phyloP scores from a whole-genome alignment of 345 rosid genomes.

The Crucihimalaya himalaica region DNA sequence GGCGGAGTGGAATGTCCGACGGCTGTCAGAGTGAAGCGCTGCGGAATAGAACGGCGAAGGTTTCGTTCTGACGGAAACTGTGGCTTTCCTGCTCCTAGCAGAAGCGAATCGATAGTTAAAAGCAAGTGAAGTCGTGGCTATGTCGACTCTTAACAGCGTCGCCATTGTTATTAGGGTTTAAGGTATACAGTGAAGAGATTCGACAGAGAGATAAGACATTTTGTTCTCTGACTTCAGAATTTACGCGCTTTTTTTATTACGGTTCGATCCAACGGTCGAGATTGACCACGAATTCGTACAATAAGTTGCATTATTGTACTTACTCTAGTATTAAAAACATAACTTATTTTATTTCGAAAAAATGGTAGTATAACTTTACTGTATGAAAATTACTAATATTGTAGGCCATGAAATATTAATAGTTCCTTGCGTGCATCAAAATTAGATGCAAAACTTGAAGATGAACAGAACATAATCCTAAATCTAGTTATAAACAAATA shows the following conservation, averaged over 20 bases:
- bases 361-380: no score
- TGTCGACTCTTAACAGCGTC: slow-evolving; percentile 48
- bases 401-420: neutral
- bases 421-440: slow-evolving; percentile 21
- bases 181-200: neutral
- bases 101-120: slow-evolving; percentile 45
- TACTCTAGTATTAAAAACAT: no score
- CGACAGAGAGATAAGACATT: neutral
- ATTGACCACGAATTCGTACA: neutral
- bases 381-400: no score
- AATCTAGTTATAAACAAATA: neutral
- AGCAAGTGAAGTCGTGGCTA: slow-evolving; percentile 55
- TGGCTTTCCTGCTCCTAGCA: slow-evolving; percentile 33
- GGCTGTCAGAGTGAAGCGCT: slow-evolving; percentile 25
- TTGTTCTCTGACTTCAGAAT: neutral
- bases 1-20: slow-evolving; percentile 50
- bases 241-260: neutral
- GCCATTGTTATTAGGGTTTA: slow-evolving; percentile 50
- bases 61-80: slow-evolving; percentile 39
- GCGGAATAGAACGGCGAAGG: slow-evolving; percentile 34
- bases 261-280: slow-evolving; percentile 26
- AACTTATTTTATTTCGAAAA: no score
- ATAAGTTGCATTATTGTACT: no score
- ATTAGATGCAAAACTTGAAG: slow-evolving; percentile 5
- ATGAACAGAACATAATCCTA: neutral